Evolutionary conservation across 768 basidiomycete genomes (phyloP).

Genomic region (Stropharia rugosoannulata): DNA sequence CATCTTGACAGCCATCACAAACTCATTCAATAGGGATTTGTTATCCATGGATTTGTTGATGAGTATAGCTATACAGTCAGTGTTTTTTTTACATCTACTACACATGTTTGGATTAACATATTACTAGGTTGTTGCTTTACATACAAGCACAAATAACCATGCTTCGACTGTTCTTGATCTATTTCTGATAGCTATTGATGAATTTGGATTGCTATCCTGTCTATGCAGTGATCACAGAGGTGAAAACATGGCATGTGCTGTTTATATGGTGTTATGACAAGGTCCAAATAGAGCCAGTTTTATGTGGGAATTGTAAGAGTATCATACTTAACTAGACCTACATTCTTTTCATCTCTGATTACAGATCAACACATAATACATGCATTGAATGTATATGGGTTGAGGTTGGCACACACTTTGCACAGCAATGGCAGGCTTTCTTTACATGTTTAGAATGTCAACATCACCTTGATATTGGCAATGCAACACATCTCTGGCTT

Average conservation of each 20-base stretch:
- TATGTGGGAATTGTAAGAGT: conserved; percentile 37
- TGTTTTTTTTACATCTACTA: no score
- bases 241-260: conserved; percentile 23
- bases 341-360: not conserved
- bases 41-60: conserved; percentile 6
- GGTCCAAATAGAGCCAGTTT: conserved; percentile 19
- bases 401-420: no score
- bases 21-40: conserved; percentile 5
- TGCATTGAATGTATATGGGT: not conserved
- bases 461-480: no score
- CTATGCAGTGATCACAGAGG: conserved; percentile 29
- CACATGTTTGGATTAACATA: no score
- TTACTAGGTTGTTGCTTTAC: no score
- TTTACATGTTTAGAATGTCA: no score
- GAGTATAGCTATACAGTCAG: not conserved
- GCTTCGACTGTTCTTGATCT: no score
- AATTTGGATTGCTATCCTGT: conserved; percentile 15
- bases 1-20: conserved; percentile 8
- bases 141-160: no score
- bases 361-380: not conserved
- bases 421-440: no score
- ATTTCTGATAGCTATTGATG: no score
- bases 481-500: no score
- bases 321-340: not conserved
- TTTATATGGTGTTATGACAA: conserved; percentile 14